Base-by-base conservation (phyloP, 1,284 basidiomycete genomes). In the Papiliotrema flavescens region DNA sequence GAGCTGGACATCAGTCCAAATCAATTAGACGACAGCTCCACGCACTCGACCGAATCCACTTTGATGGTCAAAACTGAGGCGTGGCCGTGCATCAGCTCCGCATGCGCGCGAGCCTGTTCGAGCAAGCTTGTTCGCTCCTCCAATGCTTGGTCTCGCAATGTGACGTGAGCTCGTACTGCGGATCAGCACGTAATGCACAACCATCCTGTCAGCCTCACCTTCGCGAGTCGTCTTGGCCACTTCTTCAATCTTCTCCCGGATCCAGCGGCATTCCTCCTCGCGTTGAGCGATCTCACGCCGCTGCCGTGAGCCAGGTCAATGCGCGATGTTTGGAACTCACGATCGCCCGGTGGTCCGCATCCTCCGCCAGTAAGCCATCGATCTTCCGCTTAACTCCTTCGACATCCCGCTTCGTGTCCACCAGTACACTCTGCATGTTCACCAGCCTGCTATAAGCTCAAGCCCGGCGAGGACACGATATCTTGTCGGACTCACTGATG, bases 391-490 rank as follows among this genome's bases (percentile, higher is more conserved):
- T 75, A 22, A 87, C 76, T 37, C 83, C 79, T 22, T 68, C 75
- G 1, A 90, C 79, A 7, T 83, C 85, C 39, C 75, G 73, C 63
- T 84, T 76, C n/a, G 84, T 85, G 63, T 90, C 88, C 34, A 79
- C 66, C 51, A 91, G 83, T 49, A 81, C 82, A 22, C 83, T 79
- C 64, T 90, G 87, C 32, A 89, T 70, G 51, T 82, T 84, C 39
- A 84, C 84, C 26, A 91, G 77, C 67, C 89, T 90, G 51, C 7
- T 14, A 15, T 44, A 2, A 15, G 11, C 13, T 24, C 19, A 23
- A 13, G 24, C 23, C 17, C 13, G 43, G n/a, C 19, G 20, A n/a
- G 28, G 36, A 26, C 46, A n/a, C 34, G 13, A 41, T 19, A 26
- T 3, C 1, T 32, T 32, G 28, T 32, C 6, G 28, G 5, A 62